Evolutionary conservation across 1,284 basidiomycete genomes (phyloP), one percentile per base, ranked within the genome.

Genomic region (Papiliotrema flavescens): DNA sequence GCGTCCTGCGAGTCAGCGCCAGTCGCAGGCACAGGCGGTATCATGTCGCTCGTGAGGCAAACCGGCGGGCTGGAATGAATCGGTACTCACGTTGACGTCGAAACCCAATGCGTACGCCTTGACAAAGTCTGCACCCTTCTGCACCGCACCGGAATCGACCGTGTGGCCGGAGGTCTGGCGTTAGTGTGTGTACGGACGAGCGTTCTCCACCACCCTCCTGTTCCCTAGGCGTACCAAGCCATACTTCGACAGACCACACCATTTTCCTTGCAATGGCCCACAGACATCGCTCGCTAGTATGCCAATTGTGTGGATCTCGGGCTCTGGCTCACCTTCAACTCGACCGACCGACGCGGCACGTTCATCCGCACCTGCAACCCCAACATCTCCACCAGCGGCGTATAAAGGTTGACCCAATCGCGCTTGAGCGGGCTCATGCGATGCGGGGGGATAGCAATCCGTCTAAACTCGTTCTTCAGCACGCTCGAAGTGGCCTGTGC

Each of bases 121-220:
- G 57, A 97, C 87, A 71, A 98, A 98, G 76, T 98, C 95, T 20
- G 92, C 90, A n/a, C 95, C 95, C 70, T 96, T 97, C 74, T 98
- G 95, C 28, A 98, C 80, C 9, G 89, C 87, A 24, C 91, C 90
- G 24, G 88, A 83, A 60, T 94, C 91, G 69, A 90, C 89, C 1
- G 95, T 98, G 66, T 92, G 90, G 73, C 87, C 92, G 32, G 93
- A 97, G 19, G 93, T 95, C 93, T 97, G 57, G 15, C 9, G 24
- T 40, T 24, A 47, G 42, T 35, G 2, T 20, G 28, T 6, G 28
- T 32, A 32, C 28, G 28, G 28, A 11, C 28, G n/a, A 32, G 6
- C 28, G 28, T 5, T 32, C 28, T 11, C 28, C 11, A 6, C 28
- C 28, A 32, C 11, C 28, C 28, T 11, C 6, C 28, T 11, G 28